Percentiles rank a stretch among this genome's conserved stretches.
These are phyloP conservation scores for Solanum gracilifrons DNA, from an alignment of 257 asterid genomes.

Conservation along the genomic window DNA sequence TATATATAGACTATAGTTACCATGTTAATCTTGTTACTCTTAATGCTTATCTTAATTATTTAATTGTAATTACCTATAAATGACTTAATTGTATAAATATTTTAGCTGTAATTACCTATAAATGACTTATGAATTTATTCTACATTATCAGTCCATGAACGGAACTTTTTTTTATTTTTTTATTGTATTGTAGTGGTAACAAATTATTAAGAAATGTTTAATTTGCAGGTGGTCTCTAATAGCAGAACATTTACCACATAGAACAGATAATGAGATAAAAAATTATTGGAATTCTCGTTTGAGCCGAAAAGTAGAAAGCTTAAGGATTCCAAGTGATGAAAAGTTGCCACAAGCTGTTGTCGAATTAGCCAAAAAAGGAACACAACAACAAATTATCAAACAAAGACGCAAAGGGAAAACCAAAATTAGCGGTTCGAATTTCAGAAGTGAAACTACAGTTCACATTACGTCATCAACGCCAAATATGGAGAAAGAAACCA, in stretches of 20 bases:
- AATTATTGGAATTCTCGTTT: slow-evolving; percentile 88
- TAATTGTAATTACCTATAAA: too few species aligned
- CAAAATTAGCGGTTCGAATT: not conserved
- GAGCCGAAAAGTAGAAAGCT: slow-evolving; percentile 40
- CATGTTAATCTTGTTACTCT: not conserved
- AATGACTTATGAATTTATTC: not conserved
- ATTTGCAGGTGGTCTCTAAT: slow-evolving; percentile 71
- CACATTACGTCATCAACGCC: not conserved
- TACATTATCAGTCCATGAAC: not conserved
- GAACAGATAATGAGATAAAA: slow-evolving; percentile 93
- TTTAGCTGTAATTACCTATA: too few species aligned
- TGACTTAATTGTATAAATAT: not conserved
- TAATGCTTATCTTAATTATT: too few species aligned
- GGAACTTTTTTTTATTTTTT: not conserved
- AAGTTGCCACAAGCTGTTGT: slow-evolving; percentile 2
- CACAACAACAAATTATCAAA: not conserved
- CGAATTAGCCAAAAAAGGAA: slow-evolving; percentile 4
- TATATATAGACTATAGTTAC: not conserved
- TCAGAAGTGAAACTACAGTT: not conserved
- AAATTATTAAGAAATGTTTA: not conserved
- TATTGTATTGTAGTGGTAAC: too few species aligned
- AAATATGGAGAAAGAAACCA: not conserved
- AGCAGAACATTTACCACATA: slow-evolving; percentile 65
- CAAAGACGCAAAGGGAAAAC: slow-evolving; percentile 16
- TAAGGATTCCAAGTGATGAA: slow-evolving; percentile 19